Evolutionary conservation across 2,329 filamentous ascomycete genomes (phyloP).

Genomic region (Alternaria longipes): DNA sequence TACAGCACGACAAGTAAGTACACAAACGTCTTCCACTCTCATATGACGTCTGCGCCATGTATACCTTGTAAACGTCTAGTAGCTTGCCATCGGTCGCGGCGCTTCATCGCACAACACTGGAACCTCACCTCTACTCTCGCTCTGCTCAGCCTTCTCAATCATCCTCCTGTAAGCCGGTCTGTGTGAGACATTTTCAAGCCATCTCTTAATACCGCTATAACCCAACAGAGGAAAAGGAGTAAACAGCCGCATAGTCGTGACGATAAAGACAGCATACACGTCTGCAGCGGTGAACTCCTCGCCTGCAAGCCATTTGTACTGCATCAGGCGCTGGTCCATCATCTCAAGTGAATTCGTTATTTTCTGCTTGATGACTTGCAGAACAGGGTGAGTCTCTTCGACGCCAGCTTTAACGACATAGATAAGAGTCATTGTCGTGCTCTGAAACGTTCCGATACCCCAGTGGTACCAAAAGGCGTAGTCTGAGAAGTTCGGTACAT

Average conservation of each 20-base stretch:
- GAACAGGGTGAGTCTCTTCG: not conserved
- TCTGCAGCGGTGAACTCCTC: conserved; percentile 70
- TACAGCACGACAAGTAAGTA: not conserved
- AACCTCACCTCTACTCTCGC: not conserved
- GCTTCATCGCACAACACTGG: not conserved
- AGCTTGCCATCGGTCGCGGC: not conserved
- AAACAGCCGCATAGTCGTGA: conserved; percentile 66
- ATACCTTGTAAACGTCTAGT: not conserved
- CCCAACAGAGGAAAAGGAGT: not conserved
- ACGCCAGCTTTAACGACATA: conserved; percentile 25
- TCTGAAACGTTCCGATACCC: conserved; percentile 53
- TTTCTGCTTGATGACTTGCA: not conserved
- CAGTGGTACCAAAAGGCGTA: conserved; percentile 72
- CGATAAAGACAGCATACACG: conserved; percentile 66
- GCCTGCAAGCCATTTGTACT: conserved; percentile 65
- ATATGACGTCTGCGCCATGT: too few species aligned
- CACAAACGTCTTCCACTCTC: not conserved
- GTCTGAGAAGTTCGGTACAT: conserved; percentile 57
- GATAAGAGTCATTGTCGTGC: conserved; percentile 43
- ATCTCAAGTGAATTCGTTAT: not conserved
- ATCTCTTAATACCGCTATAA: not conserved
- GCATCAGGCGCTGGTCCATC: conserved; percentile 50
- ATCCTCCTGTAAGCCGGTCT: not conserved
- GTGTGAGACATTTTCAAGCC: not conserved
- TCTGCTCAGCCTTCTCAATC: not conserved